These are phyloP conservation scores for Kalanchoe fedtschenkoi DNA, from an alignment of 164 flowering plant species.

Conservation along the genomic window DNA sequence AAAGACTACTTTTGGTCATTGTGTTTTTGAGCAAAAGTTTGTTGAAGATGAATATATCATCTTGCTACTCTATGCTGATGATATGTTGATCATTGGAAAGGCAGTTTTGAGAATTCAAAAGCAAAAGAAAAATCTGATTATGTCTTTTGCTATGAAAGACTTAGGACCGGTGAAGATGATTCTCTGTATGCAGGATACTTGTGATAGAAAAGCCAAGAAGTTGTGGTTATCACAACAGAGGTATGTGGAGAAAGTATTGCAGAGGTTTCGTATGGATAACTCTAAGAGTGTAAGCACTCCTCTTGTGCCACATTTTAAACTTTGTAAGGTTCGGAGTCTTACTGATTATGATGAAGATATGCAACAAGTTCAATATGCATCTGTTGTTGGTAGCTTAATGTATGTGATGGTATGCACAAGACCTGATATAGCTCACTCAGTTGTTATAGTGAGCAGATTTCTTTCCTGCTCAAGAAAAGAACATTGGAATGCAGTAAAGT, in stretches of 20 bases:
- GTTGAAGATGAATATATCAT: neutral
- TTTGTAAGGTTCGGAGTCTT: too few relatives aligned
- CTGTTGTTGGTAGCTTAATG: neutral
- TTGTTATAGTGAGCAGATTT: neutral
- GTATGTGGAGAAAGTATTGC: neutral
- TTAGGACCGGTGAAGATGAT: neutral
- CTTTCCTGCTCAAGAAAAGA: neutral
- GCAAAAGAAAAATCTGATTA: neutral
- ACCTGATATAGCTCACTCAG: neutral
- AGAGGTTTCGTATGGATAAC: neutral
- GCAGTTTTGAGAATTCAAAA: neutral
- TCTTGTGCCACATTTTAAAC: neutral
- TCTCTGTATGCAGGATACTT: neutral
- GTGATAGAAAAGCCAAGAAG: neutral
- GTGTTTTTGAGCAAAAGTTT: neutral
- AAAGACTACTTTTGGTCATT: neutral
- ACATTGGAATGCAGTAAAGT: neutral
- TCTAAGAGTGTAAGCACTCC: neutral
- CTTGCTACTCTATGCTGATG: conserved; percentile 4
- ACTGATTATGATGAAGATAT: neutral
- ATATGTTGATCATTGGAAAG: neutral
- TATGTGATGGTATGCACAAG: neutral
- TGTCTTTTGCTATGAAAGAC: conserved; percentile 1
- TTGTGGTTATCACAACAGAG: neutral
- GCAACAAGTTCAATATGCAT: neutral